A percentile compares a stretch with the other conserved stretches of the same genome.
These are phyloP conservation scores for Cardamine occulta DNA, from an alignment of 345 rosid genomes.

Conservation along the genomic window DNA sequence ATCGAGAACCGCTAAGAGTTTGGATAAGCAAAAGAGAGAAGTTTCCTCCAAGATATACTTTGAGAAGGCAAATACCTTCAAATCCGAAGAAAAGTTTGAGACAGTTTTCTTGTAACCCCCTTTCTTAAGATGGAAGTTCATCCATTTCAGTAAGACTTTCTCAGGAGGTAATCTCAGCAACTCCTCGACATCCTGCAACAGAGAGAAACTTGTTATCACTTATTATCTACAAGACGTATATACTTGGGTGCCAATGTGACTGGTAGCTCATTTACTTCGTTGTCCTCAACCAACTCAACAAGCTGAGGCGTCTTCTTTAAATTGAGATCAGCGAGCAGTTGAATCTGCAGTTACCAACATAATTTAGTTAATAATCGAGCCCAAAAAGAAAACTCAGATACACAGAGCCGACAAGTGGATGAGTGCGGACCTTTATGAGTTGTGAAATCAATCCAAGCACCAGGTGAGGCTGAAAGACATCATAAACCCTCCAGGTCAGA, in stretches of 20 bases:
- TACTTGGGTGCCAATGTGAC: slow-evolving; percentile 12
- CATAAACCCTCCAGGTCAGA: slow-evolving; percentile 26
- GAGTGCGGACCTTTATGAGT: slow-evolving; percentile 74
- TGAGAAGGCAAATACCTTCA: slow-evolving; percentile 60
- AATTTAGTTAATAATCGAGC: neutral
- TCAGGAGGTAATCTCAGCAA: slow-evolving; percentile 88
- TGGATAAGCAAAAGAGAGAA: slow-evolving; percentile 9
- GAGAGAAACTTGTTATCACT: slow-evolving; percentile 10
- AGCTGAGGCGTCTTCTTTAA: slow-evolving; percentile 97
- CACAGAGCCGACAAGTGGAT: slow-evolving; percentile 15
- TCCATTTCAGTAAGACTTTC: slow-evolving; percentile 85
- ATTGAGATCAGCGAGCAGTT: slow-evolving; percentile 84
- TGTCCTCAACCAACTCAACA: slow-evolving; percentile 85
- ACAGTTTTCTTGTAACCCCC: slow-evolving; percentile 87
- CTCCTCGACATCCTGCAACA: slow-evolving; percentile 82
- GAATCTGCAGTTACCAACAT: slow-evolving; percentile 60
- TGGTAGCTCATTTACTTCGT: slow-evolving; percentile 52
- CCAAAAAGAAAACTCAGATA: neutral
- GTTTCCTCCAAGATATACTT: slow-evolving; percentile 7
- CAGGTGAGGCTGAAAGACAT: slow-evolving; percentile 76
- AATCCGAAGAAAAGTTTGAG: slow-evolving; percentile 78
- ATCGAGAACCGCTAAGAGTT: neutral
- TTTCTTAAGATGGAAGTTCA: slow-evolving; percentile 90
- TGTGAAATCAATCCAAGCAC: slow-evolving; percentile 90
- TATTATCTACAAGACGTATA: neutral